Evolutionary conservation across 2,329 filamentous ascomycete species (phyloP), one percentile per base, ranked within the genome.

Genomic region (Fusarium sp.): DNA sequence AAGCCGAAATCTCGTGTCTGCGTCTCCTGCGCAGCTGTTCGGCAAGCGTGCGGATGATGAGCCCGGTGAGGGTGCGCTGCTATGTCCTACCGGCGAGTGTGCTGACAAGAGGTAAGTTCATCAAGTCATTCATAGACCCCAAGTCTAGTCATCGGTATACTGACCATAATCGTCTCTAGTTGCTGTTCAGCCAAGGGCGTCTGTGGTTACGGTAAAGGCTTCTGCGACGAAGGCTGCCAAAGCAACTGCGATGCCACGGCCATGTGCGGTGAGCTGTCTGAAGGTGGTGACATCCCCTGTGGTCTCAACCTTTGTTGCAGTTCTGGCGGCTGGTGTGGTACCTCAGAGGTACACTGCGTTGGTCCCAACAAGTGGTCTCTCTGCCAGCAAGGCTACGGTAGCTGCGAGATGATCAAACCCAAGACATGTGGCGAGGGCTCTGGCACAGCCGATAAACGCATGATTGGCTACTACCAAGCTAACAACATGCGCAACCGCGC

Each of bases 351-450:
- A 51, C 73, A 50, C 62, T 77, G 76, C 26, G 57, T 74, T 42
- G 70, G 72, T 14, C 39, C 70, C 2, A 70, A 76, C 41, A 58
- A 53, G 14, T 53, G 25, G 25, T 23, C 54, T 31, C 73, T 77
- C 18, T 81, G 79, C 51, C 79, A 81, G 39, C 16, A 69, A 51
- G 77, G 75, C n/a, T 81, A 76, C 65, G 80, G 81, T 9, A 68
- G 55, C 3, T 82, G 55, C 31, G 16, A 44, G 1, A 56, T 51
- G 6, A 57, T 74, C 14, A 28, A 58, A 2, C 26, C 74, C 2
- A 75, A 75, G 10, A 59, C 69, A 0, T 82, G 79, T 55, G 67
- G 63, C 28, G 39, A 52, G 10, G 64, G 57, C 5, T 63, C 48
- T 12, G 65, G 71, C 2, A 72, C 73, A 6, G 66, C 76, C 13